Conservation (phyloP, 768 basidiomycete species). For the Leccinellum luteum region DNA sequence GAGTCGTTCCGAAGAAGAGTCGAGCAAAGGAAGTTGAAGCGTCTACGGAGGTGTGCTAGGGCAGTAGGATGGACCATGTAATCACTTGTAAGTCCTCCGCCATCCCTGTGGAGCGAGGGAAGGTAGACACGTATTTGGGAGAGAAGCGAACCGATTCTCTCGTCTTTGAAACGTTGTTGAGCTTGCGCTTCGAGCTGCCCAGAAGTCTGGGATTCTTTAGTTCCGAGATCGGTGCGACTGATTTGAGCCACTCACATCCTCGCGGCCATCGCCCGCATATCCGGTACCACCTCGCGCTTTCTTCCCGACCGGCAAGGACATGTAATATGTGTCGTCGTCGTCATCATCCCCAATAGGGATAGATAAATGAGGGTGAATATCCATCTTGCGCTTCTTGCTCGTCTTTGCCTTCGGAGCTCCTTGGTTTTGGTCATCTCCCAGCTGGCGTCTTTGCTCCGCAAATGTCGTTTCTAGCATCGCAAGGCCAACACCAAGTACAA, state of each 20-base stretch:
- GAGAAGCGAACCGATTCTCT: slow-evolving; percentile 67
- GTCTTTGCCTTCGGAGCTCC: slow-evolving; percentile 28
- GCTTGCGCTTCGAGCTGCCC: slow-evolving; percentile 79
- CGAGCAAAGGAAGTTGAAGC: slow-evolving; percentile 87
- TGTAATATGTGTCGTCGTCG: slow-evolving; percentile 51
- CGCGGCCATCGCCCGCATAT: slow-evolving; percentile 79
- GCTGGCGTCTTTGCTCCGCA: slow-evolving; percentile 47
- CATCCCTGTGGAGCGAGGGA: slow-evolving; percentile 72
- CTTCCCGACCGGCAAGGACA: slow-evolving; percentile 45
- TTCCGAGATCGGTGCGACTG: not conserved
- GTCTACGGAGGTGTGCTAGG: slow-evolving; percentile 84
- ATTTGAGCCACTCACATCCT: slow-evolving; percentile 64
- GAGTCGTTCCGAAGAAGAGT: slow-evolving; percentile 89
- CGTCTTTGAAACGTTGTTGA: slow-evolving; percentile 71
- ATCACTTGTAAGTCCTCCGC: slow-evolving; percentile 81
- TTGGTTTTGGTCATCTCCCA: slow-evolving; percentile 25
- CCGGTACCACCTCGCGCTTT: slow-evolving; percentile 80
- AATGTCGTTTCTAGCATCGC: slow-evolving; percentile 80
- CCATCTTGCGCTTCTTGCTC: slow-evolving; percentile 43
- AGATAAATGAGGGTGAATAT: slow-evolving; percentile 23
- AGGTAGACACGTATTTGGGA: slow-evolving; percentile 76
- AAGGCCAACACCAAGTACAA: slow-evolving; percentile 87
- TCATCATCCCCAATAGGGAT: slow-evolving; percentile 43
- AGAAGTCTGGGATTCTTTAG: slow-evolving; percentile 51
- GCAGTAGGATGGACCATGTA: slow-evolving; percentile 91